phyloP scores from a whole-genome alignment of 192 early-diverging fungal species.

The Backusella westeae region DNA sequence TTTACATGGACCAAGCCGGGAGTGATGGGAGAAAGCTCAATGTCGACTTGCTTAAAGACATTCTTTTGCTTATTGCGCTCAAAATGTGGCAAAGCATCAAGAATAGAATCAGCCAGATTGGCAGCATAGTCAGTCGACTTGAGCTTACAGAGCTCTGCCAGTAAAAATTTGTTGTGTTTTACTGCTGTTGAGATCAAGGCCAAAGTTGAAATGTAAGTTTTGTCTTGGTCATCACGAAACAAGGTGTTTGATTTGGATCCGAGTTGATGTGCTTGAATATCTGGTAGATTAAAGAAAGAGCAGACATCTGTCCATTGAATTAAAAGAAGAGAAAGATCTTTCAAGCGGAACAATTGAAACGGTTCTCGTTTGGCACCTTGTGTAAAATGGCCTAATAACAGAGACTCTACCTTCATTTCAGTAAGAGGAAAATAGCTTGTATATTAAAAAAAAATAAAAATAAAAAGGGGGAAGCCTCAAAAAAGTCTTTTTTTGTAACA shows the following conservation, averaged over 20 bases:
- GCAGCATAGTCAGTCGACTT: constrained; percentile 9
- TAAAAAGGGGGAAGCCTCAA: background rate
- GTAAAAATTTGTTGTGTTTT: constrained; percentile 12
- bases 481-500: background rate
- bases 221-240: background rate
- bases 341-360: constrained; percentile 1
- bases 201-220: background rate
- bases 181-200: background rate
- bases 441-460: background rate
- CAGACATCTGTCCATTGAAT: background rate
- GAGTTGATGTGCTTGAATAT: background rate
- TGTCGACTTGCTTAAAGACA: background rate
- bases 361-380: background rate
- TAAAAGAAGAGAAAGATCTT: background rate
- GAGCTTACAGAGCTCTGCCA: constrained; percentile 13
- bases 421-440: background rate
- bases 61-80: background rate
- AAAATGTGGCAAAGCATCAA: background rate
- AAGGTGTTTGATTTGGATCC: background rate
- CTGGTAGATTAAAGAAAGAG: constrained; percentile 6
- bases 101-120: constrained; percentile 4
- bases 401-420: constrained; percentile 9
- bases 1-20: constrained; percentile 5
- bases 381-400: constrained; percentile 7
- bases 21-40: background rate